A percentile compares a stretch with the other conserved stretches of the same genome.
phyloP scores from a whole-genome alignment of 1,139 yeast genomes.

The Suhomyces coccinellae region DNA sequence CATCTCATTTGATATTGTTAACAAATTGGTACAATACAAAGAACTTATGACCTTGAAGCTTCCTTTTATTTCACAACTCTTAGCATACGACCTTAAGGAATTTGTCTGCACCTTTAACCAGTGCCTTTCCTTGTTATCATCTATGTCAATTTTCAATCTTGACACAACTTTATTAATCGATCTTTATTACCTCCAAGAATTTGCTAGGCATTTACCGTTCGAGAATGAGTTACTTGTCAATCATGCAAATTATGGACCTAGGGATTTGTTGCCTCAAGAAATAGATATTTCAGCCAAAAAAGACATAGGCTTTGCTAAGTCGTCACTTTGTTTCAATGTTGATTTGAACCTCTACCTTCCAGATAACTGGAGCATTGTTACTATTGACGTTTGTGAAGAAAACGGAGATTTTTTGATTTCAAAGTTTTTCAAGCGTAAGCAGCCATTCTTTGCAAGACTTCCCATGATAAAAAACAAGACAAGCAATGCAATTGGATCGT shows the following conservation, averaged over 20 bases:
- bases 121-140: slow-evolving; percentile 29
- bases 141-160: slow-evolving; percentile 23
- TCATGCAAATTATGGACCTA: slow-evolving; percentile 15
- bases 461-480: slow-evolving; percentile 45
- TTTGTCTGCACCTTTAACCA: slow-evolving; percentile 21
- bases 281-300: neutral
- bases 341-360: slow-evolving; percentile 38
- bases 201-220: slow-evolving; percentile 33
- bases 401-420: slow-evolving; percentile 61
- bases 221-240: slow-evolving; percentile 28
- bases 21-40: slow-evolving; percentile 22
- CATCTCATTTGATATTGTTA: slow-evolving; percentile 14
- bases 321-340: slow-evolving; percentile 14
- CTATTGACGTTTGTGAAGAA: slow-evolving; percentile 60
- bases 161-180: slow-evolving; percentile 25
- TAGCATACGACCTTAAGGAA: slow-evolving; percentile 23
- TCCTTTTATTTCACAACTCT: slow-evolving; percentile 1
- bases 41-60: slow-evolving; percentile 15
- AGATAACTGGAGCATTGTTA: slow-evolving; percentile 55
- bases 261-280: slow-evolving; percentile 15
- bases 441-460: slow-evolving; percentile 54
- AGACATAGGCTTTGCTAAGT: slow-evolving; percentile 1
- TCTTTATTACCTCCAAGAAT: slow-evolving; percentile 36
- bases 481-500: slow-evolving; percentile 24
- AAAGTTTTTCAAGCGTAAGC: slow-evolving; percentile 34